These are phyloP conservation scores for Yamadazyma scolyti DNA, from an alignment of 805 yeast genomes.

Conservation along the genomic window DNA sequence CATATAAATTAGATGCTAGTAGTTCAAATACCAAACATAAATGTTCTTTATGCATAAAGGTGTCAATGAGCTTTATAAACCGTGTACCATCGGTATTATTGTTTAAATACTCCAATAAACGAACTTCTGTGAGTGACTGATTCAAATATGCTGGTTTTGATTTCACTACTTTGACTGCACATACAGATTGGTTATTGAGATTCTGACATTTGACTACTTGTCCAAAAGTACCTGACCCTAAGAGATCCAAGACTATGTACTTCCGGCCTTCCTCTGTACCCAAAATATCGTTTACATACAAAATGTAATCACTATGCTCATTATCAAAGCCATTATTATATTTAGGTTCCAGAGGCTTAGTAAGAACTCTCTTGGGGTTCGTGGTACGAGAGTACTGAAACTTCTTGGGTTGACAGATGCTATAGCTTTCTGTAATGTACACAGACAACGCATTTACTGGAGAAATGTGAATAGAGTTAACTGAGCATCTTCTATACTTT, in stretches of 20 bases:
- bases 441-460: conserved; percentile 81
- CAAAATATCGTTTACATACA: conserved; percentile 89
- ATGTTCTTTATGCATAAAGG: conserved; percentile 89
- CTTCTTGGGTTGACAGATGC: conserved; percentile 72
- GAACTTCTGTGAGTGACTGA: conserved; percentile 88
- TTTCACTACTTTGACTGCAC: conserved; percentile 93
- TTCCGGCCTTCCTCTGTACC: conserved; percentile 84
- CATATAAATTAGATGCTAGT: conserved; percentile 83
- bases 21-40: conserved; percentile 90
- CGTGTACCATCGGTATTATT: conserved; percentile 63
- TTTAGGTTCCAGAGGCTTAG: conserved; percentile 86
- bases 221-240: conserved; percentile 98
- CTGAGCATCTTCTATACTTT: conserved; percentile 66
- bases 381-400: conserved; percentile 79
- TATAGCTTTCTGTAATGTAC: conserved; percentile 73
- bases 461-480: conserved; percentile 60
- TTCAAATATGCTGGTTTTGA: conserved; percentile 87
- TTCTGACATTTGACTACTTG: conserved; percentile 95
- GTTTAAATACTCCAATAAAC: conserved; percentile 77
- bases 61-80: conserved; percentile 76
- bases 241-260: conserved; percentile 81
- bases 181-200: conserved; percentile 73
- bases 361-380: conserved; percentile 88
- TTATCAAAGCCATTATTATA: conserved; percentile 83
- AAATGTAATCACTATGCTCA: conserved; percentile 82